A percentile compares a stretch with the other conserved stretches of the same genome.
phyloP scores from a whole-genome alignment of 495 filamentous ascomycete genomes.

The Lasiosphaeriaceae sp. region DNA sequence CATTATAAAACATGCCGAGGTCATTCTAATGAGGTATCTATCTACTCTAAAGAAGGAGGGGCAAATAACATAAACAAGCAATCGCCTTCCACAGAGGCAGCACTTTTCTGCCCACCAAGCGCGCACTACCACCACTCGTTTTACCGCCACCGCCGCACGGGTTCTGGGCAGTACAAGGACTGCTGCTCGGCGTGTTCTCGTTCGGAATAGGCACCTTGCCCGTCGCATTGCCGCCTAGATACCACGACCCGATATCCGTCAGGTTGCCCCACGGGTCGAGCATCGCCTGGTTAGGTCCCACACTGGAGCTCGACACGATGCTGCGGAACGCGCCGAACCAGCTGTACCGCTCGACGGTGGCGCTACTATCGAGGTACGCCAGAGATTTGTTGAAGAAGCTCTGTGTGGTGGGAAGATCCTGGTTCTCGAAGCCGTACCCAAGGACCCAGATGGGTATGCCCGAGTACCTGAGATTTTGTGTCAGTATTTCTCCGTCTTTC shows the following conservation, averaged over 20 bases:
- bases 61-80: too few species aligned
- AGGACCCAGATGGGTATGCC: slow-evolving; percentile 56
- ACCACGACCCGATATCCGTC: slow-evolving; percentile 60
- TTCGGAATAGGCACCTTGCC: slow-evolving; percentile 20
- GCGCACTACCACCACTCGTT: too few species aligned
- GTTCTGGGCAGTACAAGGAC: slow-evolving; percentile 9
- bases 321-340: slow-evolving; percentile 63
- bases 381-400: slow-evolving; percentile 52
- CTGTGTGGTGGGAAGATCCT: slow-evolving; percentile 45
- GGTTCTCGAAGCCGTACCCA: slow-evolving; percentile 48
- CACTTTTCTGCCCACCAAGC: too few species aligned
- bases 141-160: slow-evolving; percentile 6
- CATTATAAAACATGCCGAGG: too few species aligned
- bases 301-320: slow-evolving; percentile 43
- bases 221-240: slow-evolving; percentile 49
- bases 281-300: slow-evolving; percentile 56
- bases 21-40: too few species aligned
- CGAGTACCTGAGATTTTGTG: slow-evolving; percentile 29
- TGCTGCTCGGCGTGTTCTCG: background rate
- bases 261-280: slow-evolving; percentile 48
- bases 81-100: too few species aligned
- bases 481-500: background rate
- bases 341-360: slow-evolving; percentile 51
- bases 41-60: too few species aligned
- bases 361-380: slow-evolving; percentile 48